Evolutionary conservation across 257 asterid species (phyloP), one percentile per base, ranked within the genome.

Genomic region (Fraxinus americana): DNA sequence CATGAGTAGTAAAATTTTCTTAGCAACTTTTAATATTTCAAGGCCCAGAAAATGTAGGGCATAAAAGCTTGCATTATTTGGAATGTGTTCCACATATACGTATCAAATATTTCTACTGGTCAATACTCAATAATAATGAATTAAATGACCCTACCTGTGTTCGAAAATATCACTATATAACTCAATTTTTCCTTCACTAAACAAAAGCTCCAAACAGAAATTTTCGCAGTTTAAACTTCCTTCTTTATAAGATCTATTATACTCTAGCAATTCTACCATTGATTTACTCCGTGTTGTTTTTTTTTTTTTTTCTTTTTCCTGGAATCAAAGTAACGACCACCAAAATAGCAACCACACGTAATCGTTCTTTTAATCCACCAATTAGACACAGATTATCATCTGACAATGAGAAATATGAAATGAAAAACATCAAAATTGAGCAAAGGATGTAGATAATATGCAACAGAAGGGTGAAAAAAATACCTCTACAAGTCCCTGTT

Each of bases 401-500:
- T 23, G 0, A 63, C 19, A 63, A 25, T 27, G 69, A 25, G 69
- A 27, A 10, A 63, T 63, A 10, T 25, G 35, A 11, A 63, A 67
- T 11, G 16, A 81, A 65, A 10, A 19, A 23, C 63, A 9, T 13
- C 48, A 48, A 35, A 39, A 67, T 27, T 5, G 36, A 67, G 35
- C 19, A 32, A 74, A 34, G 39, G 6, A 12, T 4, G 36, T 71
- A 78, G 13, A 45, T 36, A 25, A 32, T 61, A 38, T 38, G 43
- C 27, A 48, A 45, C 19, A 7, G 57, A n/a, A 25, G 2, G 38
- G 29, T 19, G 48, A n/a, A 43, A 43, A n/a, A 34, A 38, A 38
- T 0, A 90, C 97, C 98, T 90, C 84, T 34, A 75, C 74, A 59
- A 81, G 72, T 69, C 89, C 92, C 38, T 89, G 92, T 80, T 93